These are phyloP conservation scores for Penicillium sp. DNA, from an alignment of 2,329 filamentous ascomycete species.

Conservation along the genomic window DNA sequence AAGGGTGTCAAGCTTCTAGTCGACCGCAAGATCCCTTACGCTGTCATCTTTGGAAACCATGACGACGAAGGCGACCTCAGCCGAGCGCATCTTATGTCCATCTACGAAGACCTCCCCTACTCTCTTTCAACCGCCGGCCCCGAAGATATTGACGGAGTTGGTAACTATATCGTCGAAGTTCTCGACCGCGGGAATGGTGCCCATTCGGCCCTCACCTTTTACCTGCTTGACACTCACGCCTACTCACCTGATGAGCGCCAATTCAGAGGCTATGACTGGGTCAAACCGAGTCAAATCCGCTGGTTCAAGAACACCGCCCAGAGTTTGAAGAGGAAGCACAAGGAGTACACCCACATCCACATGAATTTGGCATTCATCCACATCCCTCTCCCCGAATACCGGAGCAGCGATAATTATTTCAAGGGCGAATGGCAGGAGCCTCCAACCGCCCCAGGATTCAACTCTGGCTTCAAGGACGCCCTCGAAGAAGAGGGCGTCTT, in stretches of 20 bases:
- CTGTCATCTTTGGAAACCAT: conserved; percentile 95
- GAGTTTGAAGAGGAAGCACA: conserved; percentile 73
- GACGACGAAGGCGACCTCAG: conserved; percentile 86
- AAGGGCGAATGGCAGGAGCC: conserved; percentile 78
- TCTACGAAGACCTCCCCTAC: conserved; percentile 84
- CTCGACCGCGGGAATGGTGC: conserved; percentile 75
- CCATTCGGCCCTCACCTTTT: conserved; percentile 91
- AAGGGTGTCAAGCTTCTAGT: conserved; percentile 86
- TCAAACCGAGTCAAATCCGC: conserved; percentile 89
- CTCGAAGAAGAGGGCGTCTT: conserved; percentile 82
- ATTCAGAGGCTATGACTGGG: conserved; percentile 94
- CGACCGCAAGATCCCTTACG: conserved; percentile 86
- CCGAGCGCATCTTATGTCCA: conserved; percentile 76
- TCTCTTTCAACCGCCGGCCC: conserved; percentile 85
- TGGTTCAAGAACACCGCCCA: conserved; percentile 87
- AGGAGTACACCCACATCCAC: conserved; percentile 85
- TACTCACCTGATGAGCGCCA: conserved; percentile 88
- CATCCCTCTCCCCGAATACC: conserved; percentile 91
- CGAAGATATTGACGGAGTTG: conserved; percentile 80
- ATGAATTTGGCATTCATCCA: conserved; percentile 98
- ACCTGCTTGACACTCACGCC: conserved; percentile 88
- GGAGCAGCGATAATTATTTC: conserved; percentile 58
- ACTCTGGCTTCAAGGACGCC: conserved; percentile 89
- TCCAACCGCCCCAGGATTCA: conserved; percentile 84
- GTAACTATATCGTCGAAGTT: conserved; percentile 93